phyloP scores from a whole-genome alignment of 805 yeast species.

The Metschnikowia bowlesiae region DNA sequence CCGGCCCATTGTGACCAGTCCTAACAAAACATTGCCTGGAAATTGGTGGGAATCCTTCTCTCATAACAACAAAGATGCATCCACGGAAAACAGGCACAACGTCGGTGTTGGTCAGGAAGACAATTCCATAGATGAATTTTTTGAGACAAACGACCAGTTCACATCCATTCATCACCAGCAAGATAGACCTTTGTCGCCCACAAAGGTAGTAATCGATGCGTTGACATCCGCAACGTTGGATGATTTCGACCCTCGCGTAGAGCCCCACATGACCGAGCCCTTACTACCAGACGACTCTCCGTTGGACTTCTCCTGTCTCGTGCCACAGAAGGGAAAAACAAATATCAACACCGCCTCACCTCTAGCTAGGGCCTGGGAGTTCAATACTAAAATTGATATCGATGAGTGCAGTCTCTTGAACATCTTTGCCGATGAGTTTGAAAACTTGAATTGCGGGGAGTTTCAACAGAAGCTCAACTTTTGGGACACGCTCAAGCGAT shows the following conservation, averaged over 20 bases:
- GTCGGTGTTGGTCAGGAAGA: conserved; percentile 3
- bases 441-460: conserved; percentile 7
- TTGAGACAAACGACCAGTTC: conserved; percentile 9
- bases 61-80: neutral
- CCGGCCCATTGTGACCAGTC: neutral
- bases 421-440: conserved; percentile 16
- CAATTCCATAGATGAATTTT: conserved; percentile 14
- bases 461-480: neutral
- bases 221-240: conserved; percentile 9
- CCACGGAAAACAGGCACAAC: neutral
- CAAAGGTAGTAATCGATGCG: neutral
- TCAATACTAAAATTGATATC: conserved; percentile 5
- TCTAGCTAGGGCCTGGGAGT: conserved; percentile 14
- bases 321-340: conserved; percentile 7
- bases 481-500: conserved; percentile 9
- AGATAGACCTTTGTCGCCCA: neutral
- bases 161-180: neutral
- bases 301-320: conserved; percentile 12
- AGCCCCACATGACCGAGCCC: conserved; percentile 17
- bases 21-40: conserved; percentile 1
- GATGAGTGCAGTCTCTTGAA: conserved; percentile 15
- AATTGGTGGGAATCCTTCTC: conserved; percentile 2
- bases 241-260: conserved; percentile 9
- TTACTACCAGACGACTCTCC: conserved; percentile 12
- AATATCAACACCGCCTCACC: conserved; percentile 13